Base-by-base conservation (phyloP, 345 rosid species). In the Aquilaria yunnanensis region DNA sequence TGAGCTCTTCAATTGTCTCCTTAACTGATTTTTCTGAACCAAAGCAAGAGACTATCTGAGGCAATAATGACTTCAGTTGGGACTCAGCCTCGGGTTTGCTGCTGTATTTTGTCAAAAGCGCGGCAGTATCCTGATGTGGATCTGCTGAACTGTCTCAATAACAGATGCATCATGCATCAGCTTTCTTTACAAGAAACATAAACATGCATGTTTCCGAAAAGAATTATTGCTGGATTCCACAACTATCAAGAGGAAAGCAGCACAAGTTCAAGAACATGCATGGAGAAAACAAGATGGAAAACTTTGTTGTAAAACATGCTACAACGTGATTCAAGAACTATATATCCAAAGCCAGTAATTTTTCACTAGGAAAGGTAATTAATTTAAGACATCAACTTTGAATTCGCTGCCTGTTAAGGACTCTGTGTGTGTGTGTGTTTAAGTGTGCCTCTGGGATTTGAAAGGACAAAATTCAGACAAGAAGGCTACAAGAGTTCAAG, bases 1-100 rank as follows among this genome's bases (percentile, higher is more conserved):
- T 86, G 60, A 93, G 83, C 83, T 81, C 89, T 72, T 86, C 78
- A 45, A 79, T 79, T 51, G 64, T 88, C 72, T 90, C 92, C 66
- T 70, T 82, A 12, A 88, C 85, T 9, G 92, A 74, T 59, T 79
- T 90, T 62, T 64, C 80, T 56, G 75, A 68, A 63, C 84, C 64
- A 60, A 93, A 93, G 54, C 90, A 76, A 63, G 94, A 71, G 50
- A 75, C 62, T 56, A 93, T 90, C 60, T 77, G 86, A 63, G 97
- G 97, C 69, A 88, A 76, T 72, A 87, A 82, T 60, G 52, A 51
- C 69, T 88, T 81, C 67, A 93, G 72, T 56, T 63, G 76, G 57
- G 92, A 59, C 61, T 86, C 96, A 52, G 87, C 72, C 52, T 86
- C 84, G 6, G 87, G 90, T 54, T 67, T 72, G 56, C 72, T 73